Evolutionary conservation across 768 basidiomycete species (phyloP).

Genomic region (Mycena crocata): DNA sequence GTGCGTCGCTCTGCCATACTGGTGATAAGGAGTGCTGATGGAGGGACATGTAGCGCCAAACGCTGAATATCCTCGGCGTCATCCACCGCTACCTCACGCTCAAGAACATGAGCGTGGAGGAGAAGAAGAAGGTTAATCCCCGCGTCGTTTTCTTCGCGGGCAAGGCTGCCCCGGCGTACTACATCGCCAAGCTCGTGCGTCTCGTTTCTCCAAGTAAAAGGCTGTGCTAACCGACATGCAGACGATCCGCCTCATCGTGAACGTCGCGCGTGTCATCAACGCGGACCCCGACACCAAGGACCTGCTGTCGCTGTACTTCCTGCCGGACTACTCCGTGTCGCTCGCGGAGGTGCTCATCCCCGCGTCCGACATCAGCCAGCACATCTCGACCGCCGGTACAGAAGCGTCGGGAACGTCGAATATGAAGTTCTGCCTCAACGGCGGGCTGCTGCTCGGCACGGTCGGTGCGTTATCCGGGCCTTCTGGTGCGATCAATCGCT

Average conservation of each 20-base stretch:
- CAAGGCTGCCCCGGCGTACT: constrained; percentile 96
- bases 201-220: neutral
- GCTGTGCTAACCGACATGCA: constrained; percentile 37
- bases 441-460: constrained; percentile 88
- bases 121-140: constrained; percentile 86
- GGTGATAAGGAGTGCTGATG: neutral
- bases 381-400: constrained; percentile 97
- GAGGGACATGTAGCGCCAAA: constrained; percentile 76
- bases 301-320: constrained; percentile 90
- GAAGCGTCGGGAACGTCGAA: constrained; percentile 88
- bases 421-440: constrained; percentile 93
- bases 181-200: constrained; percentile 88
- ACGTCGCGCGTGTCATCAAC: constrained; percentile 85
- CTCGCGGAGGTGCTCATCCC: constrained; percentile 87
- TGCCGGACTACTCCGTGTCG: constrained; percentile 94
- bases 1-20: constrained; percentile 43
- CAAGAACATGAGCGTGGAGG: constrained; percentile 81
- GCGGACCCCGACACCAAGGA: constrained; percentile 89
- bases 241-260: constrained; percentile 95
- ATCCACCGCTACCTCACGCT: constrained; percentile 86
- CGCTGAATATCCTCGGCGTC: constrained; percentile 91
- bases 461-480: constrained; percentile 58
- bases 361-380: constrained; percentile 95
- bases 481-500: neutral
- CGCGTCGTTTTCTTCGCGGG: constrained; percentile 97